phyloP scores from a whole-genome alignment of 495 filamentous ascomycete genomes.

The Monascus purpureus region DNA sequence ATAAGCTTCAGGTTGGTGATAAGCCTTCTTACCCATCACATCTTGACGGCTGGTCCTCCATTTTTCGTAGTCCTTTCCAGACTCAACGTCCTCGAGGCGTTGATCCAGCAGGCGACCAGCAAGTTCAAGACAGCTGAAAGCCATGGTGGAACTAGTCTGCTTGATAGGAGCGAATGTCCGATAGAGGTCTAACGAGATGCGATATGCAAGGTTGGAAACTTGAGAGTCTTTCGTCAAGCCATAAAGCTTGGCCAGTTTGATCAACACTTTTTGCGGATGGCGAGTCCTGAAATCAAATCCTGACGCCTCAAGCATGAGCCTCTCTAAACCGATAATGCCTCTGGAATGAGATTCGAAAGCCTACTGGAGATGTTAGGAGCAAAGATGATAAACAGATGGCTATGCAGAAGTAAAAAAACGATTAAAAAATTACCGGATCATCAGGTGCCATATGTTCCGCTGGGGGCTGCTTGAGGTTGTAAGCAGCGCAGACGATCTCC shows the following conservation, averaged over 20 bases:
- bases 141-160: conserved; percentile 65
- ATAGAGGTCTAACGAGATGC: conserved; percentile 77
- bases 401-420: too few species aligned
- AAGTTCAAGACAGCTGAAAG: conserved; percentile 69
- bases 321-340: conserved; percentile 73
- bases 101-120: conserved; percentile 49
- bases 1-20: background rate
- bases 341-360: conserved; percentile 63
- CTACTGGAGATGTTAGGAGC: conserved; percentile 24
- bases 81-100: conserved; percentile 31
- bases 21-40: conserved; percentile 51
- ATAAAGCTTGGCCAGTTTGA: conserved; percentile 53
- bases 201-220: conserved; percentile 52
- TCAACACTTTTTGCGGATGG: conserved; percentile 67
- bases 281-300: conserved; percentile 91
- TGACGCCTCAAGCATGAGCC: conserved; percentile 84
- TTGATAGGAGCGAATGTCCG: conserved; percentile 88
- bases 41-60: conserved; percentile 52
- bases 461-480: conserved; percentile 62
- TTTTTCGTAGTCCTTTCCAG: conserved; percentile 29
- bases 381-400: too few species aligned
- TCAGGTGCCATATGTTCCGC: conserved; percentile 69
- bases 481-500: conserved; percentile 80
- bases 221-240: conserved; percentile 34
- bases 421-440: conserved; percentile 70